Evolutionary conservation across 2,329 filamentous ascomycete species (phyloP).

Genomic region (Fusarium dimerum): DNA sequence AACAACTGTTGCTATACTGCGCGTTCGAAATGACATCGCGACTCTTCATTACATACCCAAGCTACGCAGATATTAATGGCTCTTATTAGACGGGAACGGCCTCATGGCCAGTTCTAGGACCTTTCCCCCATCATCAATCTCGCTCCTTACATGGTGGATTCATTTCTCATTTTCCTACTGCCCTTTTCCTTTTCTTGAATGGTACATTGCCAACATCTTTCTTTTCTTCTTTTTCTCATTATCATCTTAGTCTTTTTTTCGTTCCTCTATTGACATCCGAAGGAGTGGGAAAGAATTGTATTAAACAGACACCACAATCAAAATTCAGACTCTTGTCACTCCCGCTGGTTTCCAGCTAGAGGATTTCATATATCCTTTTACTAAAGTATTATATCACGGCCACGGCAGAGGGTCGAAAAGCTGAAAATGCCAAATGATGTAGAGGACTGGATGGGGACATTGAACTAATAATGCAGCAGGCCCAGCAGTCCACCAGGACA

Average conservation of each 20-base stretch:
- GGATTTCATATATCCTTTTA: no score
- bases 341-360: no score
- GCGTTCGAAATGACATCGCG: no score
- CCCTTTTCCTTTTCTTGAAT: constrained; percentile 2
- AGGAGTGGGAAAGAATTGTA: constrained; percentile 27
- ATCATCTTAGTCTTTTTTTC: constrained; percentile 2
- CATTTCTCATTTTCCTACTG: neutral
- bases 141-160: neutral
- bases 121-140: neutral
- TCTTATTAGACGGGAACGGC: no score
- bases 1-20: no score
- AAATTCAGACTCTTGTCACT: constrained; percentile 16
- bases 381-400: constrained; percentile 1
- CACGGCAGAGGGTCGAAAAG: constrained; percentile 6
- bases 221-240: constrained; percentile 3
- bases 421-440: constrained; percentile 7
- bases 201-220: constrained; percentile 3
- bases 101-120: no score
- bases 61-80: no score
- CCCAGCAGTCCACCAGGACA: constrained; percentile 15
- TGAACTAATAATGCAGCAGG: neutral
- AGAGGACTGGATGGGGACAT: neutral
- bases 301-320: constrained; percentile 31
- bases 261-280: constrained; percentile 20
- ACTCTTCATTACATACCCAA: no score